These are phyloP conservation scores for Leccinum rimulosum DNA, from an alignment of 768 basidiomycete genomes.

Conservation along the genomic window DNA sequence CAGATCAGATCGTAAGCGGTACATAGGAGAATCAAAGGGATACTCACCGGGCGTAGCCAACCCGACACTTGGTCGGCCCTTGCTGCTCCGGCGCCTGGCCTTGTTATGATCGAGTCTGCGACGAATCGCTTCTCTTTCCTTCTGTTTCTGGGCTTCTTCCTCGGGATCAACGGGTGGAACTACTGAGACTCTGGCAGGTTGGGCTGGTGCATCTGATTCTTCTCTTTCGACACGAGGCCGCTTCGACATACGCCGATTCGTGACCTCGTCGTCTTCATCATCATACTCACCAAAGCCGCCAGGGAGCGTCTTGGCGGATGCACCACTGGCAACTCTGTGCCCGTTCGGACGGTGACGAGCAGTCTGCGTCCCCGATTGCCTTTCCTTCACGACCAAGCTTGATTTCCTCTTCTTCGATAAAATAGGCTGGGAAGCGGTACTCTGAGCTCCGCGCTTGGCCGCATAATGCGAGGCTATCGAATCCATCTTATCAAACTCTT, in stretches of 20 bases:
- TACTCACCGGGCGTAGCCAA: slow-evolving; percentile 42
- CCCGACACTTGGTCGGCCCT: slow-evolving; percentile 44
- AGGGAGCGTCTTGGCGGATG: slow-evolving; percentile 40
- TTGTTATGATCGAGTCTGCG: slow-evolving; percentile 65
- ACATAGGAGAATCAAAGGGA: neutral
- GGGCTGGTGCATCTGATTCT: slow-evolving; percentile 22
- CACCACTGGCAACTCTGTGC: slow-evolving; percentile 24
- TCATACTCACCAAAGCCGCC: slow-evolving; percentile 58
- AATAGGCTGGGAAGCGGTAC: slow-evolving; percentile 18
- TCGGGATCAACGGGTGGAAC: slow-evolving; percentile 22
- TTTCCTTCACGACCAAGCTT: slow-evolving; percentile 42
- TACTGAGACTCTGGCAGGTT: slow-evolving; percentile 36
- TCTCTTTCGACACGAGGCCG: slow-evolving; percentile 39
- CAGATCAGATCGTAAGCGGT: slow-evolving; percentile 21
- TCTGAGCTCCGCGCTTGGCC: slow-evolving; percentile 35
- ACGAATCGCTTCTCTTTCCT: slow-evolving; percentile 56
- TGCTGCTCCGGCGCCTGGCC: slow-evolving; percentile 69
- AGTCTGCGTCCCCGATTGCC: slow-evolving; percentile 13
- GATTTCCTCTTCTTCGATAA: slow-evolving; percentile 47
- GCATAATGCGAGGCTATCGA: slow-evolving; percentile 60
- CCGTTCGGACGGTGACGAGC: slow-evolving; percentile 24
- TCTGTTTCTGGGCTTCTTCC: slow-evolving; percentile 36
- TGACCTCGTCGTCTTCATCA: slow-evolving; percentile 41
- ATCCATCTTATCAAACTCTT: slow-evolving; percentile 74
- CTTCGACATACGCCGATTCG: slow-evolving; percentile 43